Percentiles rank a stretch among this genome's conserved stretches.
Evolutionary conservation across 768 basidiomycete species (phyloP).

Genomic region (Piloderma croceum): DNA sequence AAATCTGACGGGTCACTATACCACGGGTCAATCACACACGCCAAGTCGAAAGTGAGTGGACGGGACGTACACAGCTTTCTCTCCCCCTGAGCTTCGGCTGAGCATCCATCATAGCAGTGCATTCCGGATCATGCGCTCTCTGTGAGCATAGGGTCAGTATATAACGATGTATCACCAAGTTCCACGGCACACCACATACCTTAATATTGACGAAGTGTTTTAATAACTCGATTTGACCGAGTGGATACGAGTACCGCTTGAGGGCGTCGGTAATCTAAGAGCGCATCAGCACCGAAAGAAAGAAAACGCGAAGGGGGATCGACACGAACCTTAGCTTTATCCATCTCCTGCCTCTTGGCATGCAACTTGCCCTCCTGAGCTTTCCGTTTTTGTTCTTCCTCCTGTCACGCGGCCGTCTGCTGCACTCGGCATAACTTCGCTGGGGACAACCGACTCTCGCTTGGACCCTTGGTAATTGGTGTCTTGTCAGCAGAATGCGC

Average conservation of each 20-base stretch:
- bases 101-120: conserved; percentile 81
- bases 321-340: conserved; percentile 72
- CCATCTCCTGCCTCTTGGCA: conserved; percentile 74
- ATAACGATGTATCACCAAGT: not conserved
- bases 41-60: no score
- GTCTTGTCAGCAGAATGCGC: conserved; percentile 21
- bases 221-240: conserved; percentile 97
- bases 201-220: conserved; percentile 98
- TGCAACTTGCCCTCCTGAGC: conserved; percentile 66
- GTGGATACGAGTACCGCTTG: conserved; percentile 94
- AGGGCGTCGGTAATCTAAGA: conserved; percentile 83
- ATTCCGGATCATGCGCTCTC: conserved; percentile 88
- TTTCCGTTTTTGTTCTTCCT: conserved; percentile 53
- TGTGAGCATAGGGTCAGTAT: conserved; percentile 26
- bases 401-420: conserved; percentile 32
- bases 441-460: no score
- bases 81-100: conserved; percentile 83
- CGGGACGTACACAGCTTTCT: no score
- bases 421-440: conserved; percentile 32
- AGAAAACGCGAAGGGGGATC: not conserved
- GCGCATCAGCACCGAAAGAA: conserved; percentile 11
- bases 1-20: no score
- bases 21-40: no score
- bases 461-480: conserved; percentile 35
- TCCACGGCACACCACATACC: conserved; percentile 35